phyloP scores from a whole-genome alignment of 352 stramenopile genomes.

The Phytophthora fragariaefolia region DNA sequence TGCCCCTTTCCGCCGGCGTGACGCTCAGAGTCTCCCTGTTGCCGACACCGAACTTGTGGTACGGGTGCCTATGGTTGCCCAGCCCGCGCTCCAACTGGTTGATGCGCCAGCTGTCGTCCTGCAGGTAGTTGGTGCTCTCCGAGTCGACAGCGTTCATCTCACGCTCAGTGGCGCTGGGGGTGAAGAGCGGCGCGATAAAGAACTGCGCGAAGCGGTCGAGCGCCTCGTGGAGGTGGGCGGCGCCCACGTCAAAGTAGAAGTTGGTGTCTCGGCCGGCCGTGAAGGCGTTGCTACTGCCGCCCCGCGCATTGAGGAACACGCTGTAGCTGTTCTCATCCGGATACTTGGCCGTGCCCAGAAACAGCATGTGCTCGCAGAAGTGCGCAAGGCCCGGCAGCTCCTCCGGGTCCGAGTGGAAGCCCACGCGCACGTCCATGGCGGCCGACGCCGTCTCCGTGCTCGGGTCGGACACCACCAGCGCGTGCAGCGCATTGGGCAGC shows the following conservation, averaged over 20 bases:
- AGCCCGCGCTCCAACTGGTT: slow-evolving; percentile 81
- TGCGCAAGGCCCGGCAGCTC: slow-evolving; percentile 88
- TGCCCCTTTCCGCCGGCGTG: slow-evolving; percentile 36
- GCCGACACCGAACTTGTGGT: slow-evolving; percentile 88
- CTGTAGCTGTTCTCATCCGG: slow-evolving; percentile 95
- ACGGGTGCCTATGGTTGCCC: slow-evolving; percentile 71
- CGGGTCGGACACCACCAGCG: slow-evolving; percentile 90
- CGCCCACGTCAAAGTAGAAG: slow-evolving; percentile 96
- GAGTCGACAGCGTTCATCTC: slow-evolving; percentile 96
- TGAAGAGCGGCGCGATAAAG: slow-evolving; percentile 96
- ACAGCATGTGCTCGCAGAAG: slow-evolving; percentile 97
- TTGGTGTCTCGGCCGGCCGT: slow-evolving; percentile 95
- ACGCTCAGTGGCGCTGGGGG: slow-evolving; percentile 86
- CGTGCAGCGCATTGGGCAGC: slow-evolving; percentile 61
- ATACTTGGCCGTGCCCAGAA: slow-evolving; percentile 97
- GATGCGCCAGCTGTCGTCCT: slow-evolving; percentile 88
- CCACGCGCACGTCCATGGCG: slow-evolving; percentile 95
- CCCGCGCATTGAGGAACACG: slow-evolving; percentile 88
- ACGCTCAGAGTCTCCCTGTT: slow-evolving; percentile 75
- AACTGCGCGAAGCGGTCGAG: slow-evolving; percentile 97
- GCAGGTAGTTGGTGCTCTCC: slow-evolving; percentile 96
- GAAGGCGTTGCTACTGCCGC: slow-evolving; percentile 95
- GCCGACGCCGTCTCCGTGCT: slow-evolving; percentile 92
- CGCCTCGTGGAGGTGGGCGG: slow-evolving; percentile 66
- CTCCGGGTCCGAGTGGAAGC: slow-evolving; percentile 89